A percentile compares a stretch with the other conserved stretches of the same genome.
Evolutionary conservation across 805 yeast species (phyloP).

Genomic region (Sungouiella blattae): DNA sequence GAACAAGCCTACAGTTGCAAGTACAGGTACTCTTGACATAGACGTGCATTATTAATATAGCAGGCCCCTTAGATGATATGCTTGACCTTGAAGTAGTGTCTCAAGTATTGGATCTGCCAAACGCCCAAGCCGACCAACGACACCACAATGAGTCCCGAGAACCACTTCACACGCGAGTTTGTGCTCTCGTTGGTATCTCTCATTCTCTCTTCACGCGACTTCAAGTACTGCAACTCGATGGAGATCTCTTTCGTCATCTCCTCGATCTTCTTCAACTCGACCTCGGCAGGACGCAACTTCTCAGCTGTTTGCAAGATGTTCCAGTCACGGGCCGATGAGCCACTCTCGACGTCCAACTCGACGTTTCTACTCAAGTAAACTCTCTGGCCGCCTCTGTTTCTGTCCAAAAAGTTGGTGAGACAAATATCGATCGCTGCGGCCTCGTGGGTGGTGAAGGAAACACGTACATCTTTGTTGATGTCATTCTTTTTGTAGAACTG

Average conservation of each 20-base stretch:
- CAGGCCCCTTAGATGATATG: slow-evolving; percentile 65
- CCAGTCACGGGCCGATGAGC: slow-evolving; percentile 98
- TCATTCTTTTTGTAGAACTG: slow-evolving; percentile 74
- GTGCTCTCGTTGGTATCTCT: slow-evolving; percentile 98
- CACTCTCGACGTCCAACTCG: slow-evolving; percentile 90
- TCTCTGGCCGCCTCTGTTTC: slow-evolving; percentile 19
- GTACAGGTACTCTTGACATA: too few species aligned
- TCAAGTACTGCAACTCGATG: slow-evolving; percentile 77
- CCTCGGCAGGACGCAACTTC: slow-evolving; percentile 88
- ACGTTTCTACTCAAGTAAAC: slow-evolving; percentile 60
- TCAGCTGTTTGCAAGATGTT: slow-evolving; percentile 89
- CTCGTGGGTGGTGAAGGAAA: slow-evolving; percentile 81
- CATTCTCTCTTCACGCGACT: slow-evolving; percentile 82
- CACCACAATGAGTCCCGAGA: slow-evolving; percentile 66
- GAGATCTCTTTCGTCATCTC: slow-evolving; percentile 81
- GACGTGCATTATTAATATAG: too few species aligned
- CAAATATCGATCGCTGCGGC: slow-evolving; percentile 89
- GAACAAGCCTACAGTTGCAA: too few species aligned
- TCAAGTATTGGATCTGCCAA: slow-evolving; percentile 90
- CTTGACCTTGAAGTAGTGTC: slow-evolving; percentile 86
- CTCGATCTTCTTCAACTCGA: slow-evolving; percentile 82
- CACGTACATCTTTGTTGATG: slow-evolving; percentile 65
- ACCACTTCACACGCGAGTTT: slow-evolving; percentile 85
- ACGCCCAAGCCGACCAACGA: slow-evolving; percentile 76
- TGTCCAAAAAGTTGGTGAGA: slow-evolving; percentile 59